These are phyloP conservation scores for Echites panduratus DNA, from an alignment of 257 asterid genomes.

Conservation along the genomic window DNA sequence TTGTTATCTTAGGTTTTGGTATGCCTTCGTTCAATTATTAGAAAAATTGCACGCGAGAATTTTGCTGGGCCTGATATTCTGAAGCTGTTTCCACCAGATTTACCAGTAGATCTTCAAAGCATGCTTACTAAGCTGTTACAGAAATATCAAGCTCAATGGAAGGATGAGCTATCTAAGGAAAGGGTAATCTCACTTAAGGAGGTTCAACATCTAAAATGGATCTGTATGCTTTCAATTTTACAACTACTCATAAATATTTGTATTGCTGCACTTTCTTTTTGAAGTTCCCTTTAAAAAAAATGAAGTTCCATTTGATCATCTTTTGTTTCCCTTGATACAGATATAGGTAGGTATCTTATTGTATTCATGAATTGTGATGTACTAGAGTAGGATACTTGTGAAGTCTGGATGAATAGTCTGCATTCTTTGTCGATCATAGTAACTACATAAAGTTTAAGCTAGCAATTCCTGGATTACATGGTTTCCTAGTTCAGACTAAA, in stretches of 20 bases:
- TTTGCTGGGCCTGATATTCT: conserved; percentile 20
- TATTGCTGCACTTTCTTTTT: background rate
- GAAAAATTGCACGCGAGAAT: conserved; percentile 23
- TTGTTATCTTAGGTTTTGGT: conserved; percentile 32
- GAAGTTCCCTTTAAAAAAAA: background rate
- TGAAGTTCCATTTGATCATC: background rate
- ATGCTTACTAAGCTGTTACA: conserved; percentile 29
- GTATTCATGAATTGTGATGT: background rate
- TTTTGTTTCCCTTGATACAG: too few species aligned
- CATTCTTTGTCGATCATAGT: background rate
- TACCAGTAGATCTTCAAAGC: conserved; percentile 33
- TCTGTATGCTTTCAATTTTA: background rate
- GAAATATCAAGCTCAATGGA: conserved; percentile 33
- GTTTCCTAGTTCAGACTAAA: background rate
- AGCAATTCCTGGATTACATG: background rate
- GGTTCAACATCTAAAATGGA: background rate
- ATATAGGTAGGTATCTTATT: too few species aligned
- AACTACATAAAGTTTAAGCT: too few species aligned
- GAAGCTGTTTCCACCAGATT: conserved; percentile 41
- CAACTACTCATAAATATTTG: background rate
- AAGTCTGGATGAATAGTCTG: background rate
- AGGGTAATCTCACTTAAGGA: conserved; percentile 18
- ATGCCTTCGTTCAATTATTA: conserved; percentile 35
- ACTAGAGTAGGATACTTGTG: background rate
- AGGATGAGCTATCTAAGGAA: conserved; percentile 28